Percentiles rank a stretch among this genome's conserved stretches.
phyloP scores from a whole-genome alignment of 495 filamentous ascomycete genomes.

The Astrocystis sublimbata region DNA sequence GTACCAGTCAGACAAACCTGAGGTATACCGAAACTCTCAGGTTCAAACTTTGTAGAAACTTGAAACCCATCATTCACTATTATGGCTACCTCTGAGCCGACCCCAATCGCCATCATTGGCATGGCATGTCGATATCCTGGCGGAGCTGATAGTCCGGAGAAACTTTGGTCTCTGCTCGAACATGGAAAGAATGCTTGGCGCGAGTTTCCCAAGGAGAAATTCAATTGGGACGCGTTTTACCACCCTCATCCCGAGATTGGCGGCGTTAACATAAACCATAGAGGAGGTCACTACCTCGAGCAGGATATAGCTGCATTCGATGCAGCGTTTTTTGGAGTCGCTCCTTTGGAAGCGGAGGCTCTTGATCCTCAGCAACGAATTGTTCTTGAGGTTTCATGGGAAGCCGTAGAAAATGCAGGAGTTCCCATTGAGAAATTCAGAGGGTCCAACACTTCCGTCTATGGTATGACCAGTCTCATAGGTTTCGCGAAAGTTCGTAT shows the following conservation, averaged over 20 bases:
- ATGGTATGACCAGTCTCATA: background rate
- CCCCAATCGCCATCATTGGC: conserved; percentile 58
- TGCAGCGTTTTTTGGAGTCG: conserved; percentile 50
- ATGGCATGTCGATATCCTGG: conserved; percentile 60
- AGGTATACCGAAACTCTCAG: too few species aligned
- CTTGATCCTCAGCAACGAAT: conserved; percentile 59
- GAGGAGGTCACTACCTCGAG: background rate
- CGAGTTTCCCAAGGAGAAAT: background rate
- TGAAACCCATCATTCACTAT: too few species aligned
- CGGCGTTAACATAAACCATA: background rate
- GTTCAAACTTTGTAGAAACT: too few species aligned
- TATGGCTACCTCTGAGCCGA: too few species aligned
- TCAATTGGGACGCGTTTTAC: background rate
- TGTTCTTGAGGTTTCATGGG: conserved; percentile 52
- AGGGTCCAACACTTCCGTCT: background rate
- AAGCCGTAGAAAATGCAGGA: conserved; percentile 45
- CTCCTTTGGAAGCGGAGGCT: conserved; percentile 42
- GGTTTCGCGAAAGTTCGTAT: too few species aligned
- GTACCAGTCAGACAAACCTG: too few species aligned
- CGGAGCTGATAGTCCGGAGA: conserved; percentile 44
- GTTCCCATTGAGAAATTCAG: background rate
- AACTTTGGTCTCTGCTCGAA: conserved; percentile 57
- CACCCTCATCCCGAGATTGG: background rate
- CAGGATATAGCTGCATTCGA: conserved; percentile 45
- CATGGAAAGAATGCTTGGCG: conserved; percentile 28